These are phyloP conservation scores for Kwoniella newhampshirensis DNA, from an alignment of 768 basidiomycete species.

Conservation along the genomic window DNA sequence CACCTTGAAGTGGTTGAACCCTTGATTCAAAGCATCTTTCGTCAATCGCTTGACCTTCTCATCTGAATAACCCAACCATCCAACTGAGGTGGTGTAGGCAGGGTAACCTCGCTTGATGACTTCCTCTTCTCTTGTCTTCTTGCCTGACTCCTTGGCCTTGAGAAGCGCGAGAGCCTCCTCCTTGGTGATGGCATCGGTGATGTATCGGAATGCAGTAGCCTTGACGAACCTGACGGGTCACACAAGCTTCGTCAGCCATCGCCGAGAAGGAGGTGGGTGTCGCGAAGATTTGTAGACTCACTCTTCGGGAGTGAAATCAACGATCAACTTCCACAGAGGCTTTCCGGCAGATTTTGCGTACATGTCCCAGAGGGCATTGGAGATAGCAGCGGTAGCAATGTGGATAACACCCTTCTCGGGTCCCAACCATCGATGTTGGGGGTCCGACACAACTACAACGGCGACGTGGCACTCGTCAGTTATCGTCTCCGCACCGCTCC, in stretches of 20 bases:
- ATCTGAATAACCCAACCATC: conserved; percentile 92
- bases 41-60: conserved; percentile 87
- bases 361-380: conserved; percentile 93
- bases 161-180: conserved; percentile 85
- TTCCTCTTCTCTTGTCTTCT: conserved; percentile 72
- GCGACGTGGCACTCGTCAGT: conserved; percentile 2
- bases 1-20: conserved; percentile 95
- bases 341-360: conserved; percentile 61
- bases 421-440: conserved; percentile 91
- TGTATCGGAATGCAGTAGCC: conserved; percentile 79
- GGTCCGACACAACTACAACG: conserved; percentile 67
- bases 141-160: conserved; percentile 70
- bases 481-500: too few species aligned
- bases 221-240: conserved; percentile 63
- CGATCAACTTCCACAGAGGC: conserved; percentile 90
- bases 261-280: too few species aligned
- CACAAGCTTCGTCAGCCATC: conserved; percentile 3
- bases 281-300: conserved; percentile 33
- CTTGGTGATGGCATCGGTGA: conserved; percentile 86
- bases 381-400: conserved; percentile 80
- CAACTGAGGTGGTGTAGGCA: conserved; percentile 88
- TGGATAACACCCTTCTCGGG: conserved; percentile 96
- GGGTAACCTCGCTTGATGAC: conserved; percentile 77
- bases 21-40: conserved; percentile 75
- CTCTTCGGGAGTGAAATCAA: conserved; percentile 70